Evolutionary conservation across 345 rosid species (phyloP).

Genomic region (Lagerstroemia speciosa): DNA sequence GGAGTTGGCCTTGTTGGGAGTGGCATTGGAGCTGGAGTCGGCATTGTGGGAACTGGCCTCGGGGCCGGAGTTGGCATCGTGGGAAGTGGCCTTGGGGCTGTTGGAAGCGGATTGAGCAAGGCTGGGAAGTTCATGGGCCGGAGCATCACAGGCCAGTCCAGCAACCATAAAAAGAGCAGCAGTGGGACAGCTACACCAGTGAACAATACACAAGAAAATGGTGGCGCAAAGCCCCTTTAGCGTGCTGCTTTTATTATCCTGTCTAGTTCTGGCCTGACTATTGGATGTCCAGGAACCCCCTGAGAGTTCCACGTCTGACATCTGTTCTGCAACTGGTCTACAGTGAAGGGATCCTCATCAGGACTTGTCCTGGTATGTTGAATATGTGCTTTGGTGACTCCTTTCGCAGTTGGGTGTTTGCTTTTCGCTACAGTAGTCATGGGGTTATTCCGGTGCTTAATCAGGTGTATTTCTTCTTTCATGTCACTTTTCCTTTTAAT

Average conservation of each 20-base stretch:
- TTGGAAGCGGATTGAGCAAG: slow-evolving; percentile 73
- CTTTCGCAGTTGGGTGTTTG: no score
- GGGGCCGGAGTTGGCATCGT: slow-evolving; percentile 36
- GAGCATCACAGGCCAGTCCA: slow-evolving; percentile 66
- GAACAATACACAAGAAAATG: slow-evolving; percentile 50
- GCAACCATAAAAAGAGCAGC: slow-evolving; percentile 33
- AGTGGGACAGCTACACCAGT: slow-evolving; percentile 78
- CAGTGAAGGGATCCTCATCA: no score
- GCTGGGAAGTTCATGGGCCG: slow-evolving; percentile 86
- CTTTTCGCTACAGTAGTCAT: no score
- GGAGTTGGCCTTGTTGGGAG: slow-evolving; percentile 74
- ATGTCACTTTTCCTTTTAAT: no score
- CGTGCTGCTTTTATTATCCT: neutral
- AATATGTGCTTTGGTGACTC: no score
- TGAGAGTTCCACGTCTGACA: no score
- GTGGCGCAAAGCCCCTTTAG: slow-evolving; percentile 39
- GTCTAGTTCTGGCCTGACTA: neutral
- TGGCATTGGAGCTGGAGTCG: slow-evolving; percentile 69
- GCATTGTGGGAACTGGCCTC: slow-evolving; percentile 41
- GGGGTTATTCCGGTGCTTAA: no score
- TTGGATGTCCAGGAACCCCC: no score
- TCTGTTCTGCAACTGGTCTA: no score
- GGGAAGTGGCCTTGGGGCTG: slow-evolving; percentile 62
- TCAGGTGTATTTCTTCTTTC: no score
- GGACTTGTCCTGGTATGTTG: no score